Evolutionary conservation across 768 basidiomycete species (phyloP), one percentile per base, ranked within the genome.

Genomic region (Amanita polypyramis): DNA sequence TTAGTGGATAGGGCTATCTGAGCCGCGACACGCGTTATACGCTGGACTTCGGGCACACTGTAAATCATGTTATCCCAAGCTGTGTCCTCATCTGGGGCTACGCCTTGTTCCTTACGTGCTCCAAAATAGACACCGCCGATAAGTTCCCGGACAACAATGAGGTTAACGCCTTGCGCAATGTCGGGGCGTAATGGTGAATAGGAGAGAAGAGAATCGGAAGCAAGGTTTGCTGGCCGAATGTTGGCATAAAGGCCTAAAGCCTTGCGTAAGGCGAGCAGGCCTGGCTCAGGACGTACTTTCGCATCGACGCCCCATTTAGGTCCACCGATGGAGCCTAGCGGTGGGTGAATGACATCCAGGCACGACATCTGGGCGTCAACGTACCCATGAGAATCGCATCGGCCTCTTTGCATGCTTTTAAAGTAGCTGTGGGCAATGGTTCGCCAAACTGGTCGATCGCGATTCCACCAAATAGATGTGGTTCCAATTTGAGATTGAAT

Each of bases 91-190:
- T 82, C 70, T 2, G 83, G 77, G 35, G 72, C 72, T 6, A 72
- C 77, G 47, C 80, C 81, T 55, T 82, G 83, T 65, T 99, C 95
- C 63, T 93, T 84, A 47, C 93, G 88, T 44, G 80, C 73, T 49
- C 96, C 96, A 60, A 97, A 99, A 74, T 98, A 99, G 55, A 85
- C 75, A 27, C 95, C 95, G 12, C 94, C 93, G 62, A 95, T 97
- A 56, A 99, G 80, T 67, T 99, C 96, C 55, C 96, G 84, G 37
- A 98, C 72, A 60, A 97, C 88, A 64, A 97, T 90, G 67, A 97
- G 83, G 65, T 98, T 77, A 27, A 87, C 83, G 39, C 90, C 91
- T 52, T 73, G 73, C 1, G 83, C 95, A 48, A 93, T 70, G 43
- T 84, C 79, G 32, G 86, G 78, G 60, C 86, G 88, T 45, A 99